Conservation (phyloP, 768 basidiomycete genomes). For the Suillus cothurnatus region DNA sequence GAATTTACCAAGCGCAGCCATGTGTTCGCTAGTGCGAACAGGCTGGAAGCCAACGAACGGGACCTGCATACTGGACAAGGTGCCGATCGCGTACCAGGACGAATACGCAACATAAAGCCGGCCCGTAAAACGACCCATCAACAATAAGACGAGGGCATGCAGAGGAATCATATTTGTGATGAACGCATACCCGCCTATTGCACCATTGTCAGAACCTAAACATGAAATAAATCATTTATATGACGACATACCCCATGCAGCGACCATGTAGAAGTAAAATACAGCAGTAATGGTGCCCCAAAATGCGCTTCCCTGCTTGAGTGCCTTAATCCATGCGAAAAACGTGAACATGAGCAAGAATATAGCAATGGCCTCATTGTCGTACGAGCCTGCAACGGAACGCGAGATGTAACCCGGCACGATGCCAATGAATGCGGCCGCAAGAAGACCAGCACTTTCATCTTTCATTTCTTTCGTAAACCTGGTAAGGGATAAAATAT, state of each 20-base stretch:
- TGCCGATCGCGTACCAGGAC: conserved; percentile 97
- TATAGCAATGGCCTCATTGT: conserved; percentile 99
- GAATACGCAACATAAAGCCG: conserved; percentile 95
- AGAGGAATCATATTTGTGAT: conserved; percentile 99
- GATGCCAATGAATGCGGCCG: conserved; percentile 97
- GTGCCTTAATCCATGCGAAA: conserved; percentile 94
- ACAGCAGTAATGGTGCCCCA: conserved; percentile 89
- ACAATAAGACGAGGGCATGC: conserved; percentile 89
- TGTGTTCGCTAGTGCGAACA: conserved; percentile 96
- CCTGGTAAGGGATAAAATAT: conserved; percentile 43
- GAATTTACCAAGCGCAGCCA: conserved; percentile 86
- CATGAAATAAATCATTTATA: not conserved
- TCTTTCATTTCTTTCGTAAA: conserved; percentile 98
- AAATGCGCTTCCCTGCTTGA: conserved; percentile 91
- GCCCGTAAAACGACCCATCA: conserved; percentile 95
- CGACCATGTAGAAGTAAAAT: conserved; percentile 99
- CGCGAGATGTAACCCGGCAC: conserved; percentile 98
- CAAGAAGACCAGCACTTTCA: conserved; percentile 92
- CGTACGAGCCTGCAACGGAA: conserved; percentile 98
- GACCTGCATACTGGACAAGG: conserved; percentile 97
- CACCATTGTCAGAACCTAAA: not conserved
- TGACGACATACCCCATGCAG: conserved; percentile 85
- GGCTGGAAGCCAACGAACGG: conserved; percentile 99
- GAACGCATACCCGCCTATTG: conserved; percentile 91
- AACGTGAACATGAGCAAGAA: conserved; percentile 99